Percentiles rank a stretch among this genome's conserved stretches.
Conservation (phyloP, 2,329 filamentous ascomycete genomes). For the Fusarium sp. region DNA sequence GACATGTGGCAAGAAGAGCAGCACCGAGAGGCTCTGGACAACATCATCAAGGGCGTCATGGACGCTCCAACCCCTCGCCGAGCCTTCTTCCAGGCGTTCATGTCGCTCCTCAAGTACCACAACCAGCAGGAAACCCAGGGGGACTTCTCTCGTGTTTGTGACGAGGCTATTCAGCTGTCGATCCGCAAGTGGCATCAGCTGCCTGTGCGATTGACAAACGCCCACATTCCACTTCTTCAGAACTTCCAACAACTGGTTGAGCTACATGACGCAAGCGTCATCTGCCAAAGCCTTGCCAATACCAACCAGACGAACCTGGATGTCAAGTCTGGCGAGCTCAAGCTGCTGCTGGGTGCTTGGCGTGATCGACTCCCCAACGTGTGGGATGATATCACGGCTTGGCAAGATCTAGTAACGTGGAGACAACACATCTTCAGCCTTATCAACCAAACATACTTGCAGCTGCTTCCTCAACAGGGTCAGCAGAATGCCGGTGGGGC, state of each 20-base stretch:
- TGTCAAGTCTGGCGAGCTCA: slow-evolving; percentile 93
- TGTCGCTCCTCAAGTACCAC: slow-evolving; percentile 94
- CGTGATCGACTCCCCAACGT: slow-evolving; percentile 95
- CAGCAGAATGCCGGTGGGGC: slow-evolving; percentile 84
- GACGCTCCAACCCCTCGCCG: slow-evolving; percentile 94
- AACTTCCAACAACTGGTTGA: slow-evolving; percentile 99
- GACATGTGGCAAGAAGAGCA: slow-evolving; percentile 93
- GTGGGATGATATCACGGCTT: slow-evolving; percentile 99
- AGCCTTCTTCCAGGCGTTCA: slow-evolving; percentile 98
- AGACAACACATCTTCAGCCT: slow-evolving; percentile 98
- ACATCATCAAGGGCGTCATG: slow-evolving; percentile 95
- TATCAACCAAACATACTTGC: slow-evolving; percentile 94
- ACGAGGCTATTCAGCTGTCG: slow-evolving; percentile 96
- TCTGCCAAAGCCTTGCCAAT: slow-evolving; percentile 88
- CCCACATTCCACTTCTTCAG: slow-evolving; percentile 93
- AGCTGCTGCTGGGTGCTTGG: slow-evolving; percentile 94
- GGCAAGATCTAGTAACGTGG: slow-evolving; percentile 99
- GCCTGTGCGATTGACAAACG: slow-evolving; percentile 92
- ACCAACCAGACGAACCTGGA: slow-evolving; percentile 91
- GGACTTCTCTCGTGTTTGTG: slow-evolving; percentile 91
- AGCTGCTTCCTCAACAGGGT: slow-evolving; percentile 82
- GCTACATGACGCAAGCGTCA: slow-evolving; percentile 95
- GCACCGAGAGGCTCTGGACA: slow-evolving; percentile 89
- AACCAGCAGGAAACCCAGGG: slow-evolving; percentile 82
- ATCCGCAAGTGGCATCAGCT: slow-evolving; percentile 99